phyloP scores from a whole-genome alignment of 2,329 filamentous ascomycete genomes.

The Dactylonectria macrodidyma region DNA sequence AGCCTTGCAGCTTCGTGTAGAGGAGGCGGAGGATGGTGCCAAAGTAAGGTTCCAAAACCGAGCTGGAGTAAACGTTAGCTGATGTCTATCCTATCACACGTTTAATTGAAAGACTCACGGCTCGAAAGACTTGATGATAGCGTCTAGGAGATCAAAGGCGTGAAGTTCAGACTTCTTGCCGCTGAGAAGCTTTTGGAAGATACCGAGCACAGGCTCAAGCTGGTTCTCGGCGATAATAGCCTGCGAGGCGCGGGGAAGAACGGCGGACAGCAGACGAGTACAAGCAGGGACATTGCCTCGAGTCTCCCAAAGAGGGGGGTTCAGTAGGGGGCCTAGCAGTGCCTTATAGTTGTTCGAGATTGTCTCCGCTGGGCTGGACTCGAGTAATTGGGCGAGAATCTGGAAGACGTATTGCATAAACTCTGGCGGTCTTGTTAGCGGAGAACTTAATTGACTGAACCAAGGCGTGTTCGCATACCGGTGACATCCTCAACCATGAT shows the following conservation, averaged over 20 bases:
- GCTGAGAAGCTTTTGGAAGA: slow-evolving; percentile 91
- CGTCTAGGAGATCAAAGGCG: slow-evolving; percentile 92
- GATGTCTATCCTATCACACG: not conserved
- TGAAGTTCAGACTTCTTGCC: slow-evolving; percentile 88
- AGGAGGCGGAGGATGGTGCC: slow-evolving; percentile 84
- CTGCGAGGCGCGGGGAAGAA: slow-evolving; percentile 83
- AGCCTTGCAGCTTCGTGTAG: slow-evolving; percentile 81
- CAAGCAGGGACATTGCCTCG: slow-evolving; percentile 94
- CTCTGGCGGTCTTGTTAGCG: slow-evolving; percentile 68
- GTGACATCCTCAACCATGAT: slow-evolving; percentile 88
- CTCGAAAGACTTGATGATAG: slow-evolving; percentile 80
- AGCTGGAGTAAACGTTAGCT: slow-evolving; percentile 58
- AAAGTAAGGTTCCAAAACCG: slow-evolving; percentile 82
- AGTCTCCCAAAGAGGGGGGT: slow-evolving; percentile 89
- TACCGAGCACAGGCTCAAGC: slow-evolving; percentile 89
- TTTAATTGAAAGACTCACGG: slow-evolving; percentile 65
- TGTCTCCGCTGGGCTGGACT: slow-evolving; percentile 84
- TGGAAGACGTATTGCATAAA: slow-evolving; percentile 98
- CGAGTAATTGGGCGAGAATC: slow-evolving; percentile 90
- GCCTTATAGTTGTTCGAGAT: slow-evolving; percentile 86
- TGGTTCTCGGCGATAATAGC: slow-evolving; percentile 85
- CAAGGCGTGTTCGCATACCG: slow-evolving; percentile 61
- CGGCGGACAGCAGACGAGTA: slow-evolving; percentile 85
- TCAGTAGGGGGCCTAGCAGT: slow-evolving; percentile 83
- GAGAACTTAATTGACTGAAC: not conserved